Conservation (phyloP, 495 filamentous ascomycete species). For the Podospora pseudopauciseta region DNA sequence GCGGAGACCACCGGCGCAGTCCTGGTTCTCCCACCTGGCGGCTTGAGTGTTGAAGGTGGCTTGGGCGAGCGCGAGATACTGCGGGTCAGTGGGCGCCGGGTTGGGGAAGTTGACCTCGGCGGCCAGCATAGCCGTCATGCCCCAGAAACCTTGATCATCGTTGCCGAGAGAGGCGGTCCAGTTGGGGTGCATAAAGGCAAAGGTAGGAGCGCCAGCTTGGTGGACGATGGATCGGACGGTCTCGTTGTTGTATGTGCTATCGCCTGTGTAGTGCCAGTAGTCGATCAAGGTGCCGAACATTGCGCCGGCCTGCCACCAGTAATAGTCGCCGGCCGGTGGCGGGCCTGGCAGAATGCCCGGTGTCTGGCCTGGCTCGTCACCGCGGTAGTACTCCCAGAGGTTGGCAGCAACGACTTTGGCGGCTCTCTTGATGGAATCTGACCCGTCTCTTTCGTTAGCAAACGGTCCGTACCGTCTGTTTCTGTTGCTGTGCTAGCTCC, state of each 20-base stretch:
- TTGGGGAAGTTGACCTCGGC: conserved; percentile 61
- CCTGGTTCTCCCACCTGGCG: conserved; percentile 56
- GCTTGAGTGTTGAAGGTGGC: conserved; percentile 75
- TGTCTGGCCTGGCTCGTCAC: conserved; percentile 57
- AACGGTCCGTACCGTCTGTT: neutral
- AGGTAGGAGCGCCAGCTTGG: conserved; percentile 52
- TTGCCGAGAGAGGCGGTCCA: conserved; percentile 61
- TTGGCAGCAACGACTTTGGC: conserved; percentile 37
- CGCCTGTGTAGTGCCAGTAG: conserved; percentile 66
- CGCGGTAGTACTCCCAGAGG: conserved; percentile 62
- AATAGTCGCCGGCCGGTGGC: conserved; percentile 33
- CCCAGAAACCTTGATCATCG: conserved; percentile 70
- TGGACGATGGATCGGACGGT: conserved; percentile 52
- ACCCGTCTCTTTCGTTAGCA: neutral
- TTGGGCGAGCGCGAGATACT: conserved; percentile 79
- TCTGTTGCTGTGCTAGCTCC: neutral
- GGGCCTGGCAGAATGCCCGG: conserved; percentile 43
- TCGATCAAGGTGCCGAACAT: conserved; percentile 66
- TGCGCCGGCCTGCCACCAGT: conserved; percentile 77
- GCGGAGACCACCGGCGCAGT: conserved; percentile 71
- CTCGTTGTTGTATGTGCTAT: conserved; percentile 57
- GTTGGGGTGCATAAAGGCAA: conserved; percentile 61
- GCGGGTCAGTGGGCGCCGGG: conserved; percentile 54
- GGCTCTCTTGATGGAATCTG: conserved; percentile 30
- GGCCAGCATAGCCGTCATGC: conserved; percentile 63